Evolutionary conservation across 2,329 filamentous ascomycete species (phyloP).

Genomic region (Epichloe hybrida): DNA sequence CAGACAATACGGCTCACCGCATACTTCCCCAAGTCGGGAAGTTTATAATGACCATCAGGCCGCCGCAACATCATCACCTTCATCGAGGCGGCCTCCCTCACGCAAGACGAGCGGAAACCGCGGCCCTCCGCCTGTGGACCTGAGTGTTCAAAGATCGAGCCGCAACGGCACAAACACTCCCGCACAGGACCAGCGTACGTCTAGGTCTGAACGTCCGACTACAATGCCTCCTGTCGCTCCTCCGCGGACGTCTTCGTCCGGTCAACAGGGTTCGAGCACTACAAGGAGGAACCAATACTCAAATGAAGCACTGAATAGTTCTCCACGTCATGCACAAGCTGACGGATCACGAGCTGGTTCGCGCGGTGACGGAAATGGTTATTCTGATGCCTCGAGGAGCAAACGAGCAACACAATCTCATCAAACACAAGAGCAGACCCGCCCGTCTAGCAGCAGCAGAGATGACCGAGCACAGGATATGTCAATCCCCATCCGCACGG

Average conservation of each 20-base stretch:
- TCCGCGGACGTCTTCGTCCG: slow-evolving; percentile 73
- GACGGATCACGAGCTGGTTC: slow-evolving; percentile 24
- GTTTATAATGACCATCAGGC: slow-evolving; percentile 41
- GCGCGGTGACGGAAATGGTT: slow-evolving; percentile 17
- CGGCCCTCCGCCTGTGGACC: slow-evolving; percentile 21
- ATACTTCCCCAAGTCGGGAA: slow-evolving; percentile 40
- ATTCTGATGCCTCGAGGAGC: slow-evolving; percentile 17
- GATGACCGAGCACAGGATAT: slow-evolving; percentile 25
- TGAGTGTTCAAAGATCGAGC: slow-evolving; percentile 33
- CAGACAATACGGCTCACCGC: slow-evolving; percentile 38
- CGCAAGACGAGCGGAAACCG: slow-evolving; percentile 38
- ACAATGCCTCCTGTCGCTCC: slow-evolving; percentile 55
- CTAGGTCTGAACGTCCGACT: slow-evolving; percentile 38
- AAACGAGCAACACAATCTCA: slow-evolving; percentile 16
- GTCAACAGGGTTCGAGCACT: slow-evolving; percentile 30
- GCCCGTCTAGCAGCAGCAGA: slow-evolving; percentile 24
- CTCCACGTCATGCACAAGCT: slow-evolving; percentile 26
- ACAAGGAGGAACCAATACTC: slow-evolving; percentile 31
- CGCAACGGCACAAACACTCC: slow-evolving; percentile 29
- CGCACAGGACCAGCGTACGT: slow-evolving; percentile 28
- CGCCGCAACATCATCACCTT: slow-evolving; percentile 32
- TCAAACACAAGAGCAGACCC: slow-evolving; percentile 24
- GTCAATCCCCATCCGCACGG: slow-evolving; percentile 31
- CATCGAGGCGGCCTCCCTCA: slow-evolving; percentile 37
- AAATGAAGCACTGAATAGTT: slow-evolving; percentile 30